Evolutionary conservation across 768 basidiomycete species (phyloP), one percentile per base, ranked within the genome.

Genomic region (Termitomyces sp.): DNA sequence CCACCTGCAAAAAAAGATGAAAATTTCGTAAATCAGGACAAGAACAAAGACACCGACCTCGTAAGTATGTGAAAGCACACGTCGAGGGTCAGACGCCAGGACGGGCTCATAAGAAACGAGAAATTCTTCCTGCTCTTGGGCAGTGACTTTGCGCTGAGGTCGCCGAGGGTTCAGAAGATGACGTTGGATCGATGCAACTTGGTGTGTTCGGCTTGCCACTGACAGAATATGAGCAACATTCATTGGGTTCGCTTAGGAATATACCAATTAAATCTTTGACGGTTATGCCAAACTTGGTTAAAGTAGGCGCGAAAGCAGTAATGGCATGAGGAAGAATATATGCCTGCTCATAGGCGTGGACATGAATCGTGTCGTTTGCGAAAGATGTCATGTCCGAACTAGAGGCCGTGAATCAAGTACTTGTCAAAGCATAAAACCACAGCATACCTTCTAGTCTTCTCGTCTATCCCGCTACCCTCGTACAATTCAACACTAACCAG

Each of bases 401-500:
- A 59, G 1, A 31, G 0, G 41, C 29, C 22, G 39, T 50, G 16
- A 46, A n/a, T n/a, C n/a, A n/a, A n/a, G n/a, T 34, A n/a, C 48
- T 41, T 54, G 29, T 18, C 46, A 47, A 43, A 31, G 61, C 50
- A 58, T 26, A 1, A 20, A 31, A 53, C 10, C 9, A 44, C 34
- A 32, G 65, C 84, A 5, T 57, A 90, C 92, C 90, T 94, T 59
- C 73, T 73, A 8, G 76, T 86, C 70, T 89, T 89, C 36, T 88
- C 83, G 66, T 92, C 88, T 6, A 80, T 68, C 2, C 72, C 72
- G 20, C 72, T 63, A 0, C 92, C 90, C 68, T 98, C 95, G 69
- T 94, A 97, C 47, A 97, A 73, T 72, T 98, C 96, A 4, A 94
- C 89, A 18, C 83, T 87, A 2, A 93, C 86, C 49, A 96, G 71